phyloP scores from a whole-genome alignment of 2,329 filamentous ascomycete species.

The Pseudonectria buxi region DNA sequence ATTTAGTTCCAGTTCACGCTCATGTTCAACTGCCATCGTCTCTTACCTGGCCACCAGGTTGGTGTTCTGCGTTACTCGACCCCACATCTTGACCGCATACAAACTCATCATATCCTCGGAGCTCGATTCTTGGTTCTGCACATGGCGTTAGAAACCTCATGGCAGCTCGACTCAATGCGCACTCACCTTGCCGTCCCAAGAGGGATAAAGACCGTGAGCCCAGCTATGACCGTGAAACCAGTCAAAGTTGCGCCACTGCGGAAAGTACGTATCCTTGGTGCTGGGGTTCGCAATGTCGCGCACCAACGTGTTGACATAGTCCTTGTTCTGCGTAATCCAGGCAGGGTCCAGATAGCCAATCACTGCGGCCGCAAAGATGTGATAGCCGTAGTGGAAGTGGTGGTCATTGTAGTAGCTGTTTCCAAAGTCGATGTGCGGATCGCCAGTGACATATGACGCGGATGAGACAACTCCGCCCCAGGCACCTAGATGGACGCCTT shows the following conservation, averaged over 20 bases:
- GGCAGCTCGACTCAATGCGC: neutral
- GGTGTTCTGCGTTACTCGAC: conserved; percentile 63
- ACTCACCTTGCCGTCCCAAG: conserved; percentile 61
- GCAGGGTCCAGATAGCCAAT: conserved; percentile 70
- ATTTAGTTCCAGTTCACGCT: conserved; percentile 1
- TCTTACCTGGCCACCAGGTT: conserved; percentile 68
- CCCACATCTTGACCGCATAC: conserved; percentile 94
- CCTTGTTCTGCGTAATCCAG: conserved; percentile 68
- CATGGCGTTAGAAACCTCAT: neutral
- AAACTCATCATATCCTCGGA: conserved; percentile 85
- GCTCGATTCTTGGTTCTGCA: conserved; percentile 69
- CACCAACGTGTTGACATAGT: conserved; percentile 76
- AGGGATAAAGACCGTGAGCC: conserved; percentile 72
- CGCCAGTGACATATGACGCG: conserved; percentile 62
- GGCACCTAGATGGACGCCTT: conserved; percentile 36
- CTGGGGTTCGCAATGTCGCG: conserved; percentile 78
- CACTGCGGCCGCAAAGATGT: conserved; percentile 77
- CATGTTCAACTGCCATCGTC: neutral
- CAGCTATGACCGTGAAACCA: conserved; percentile 95
- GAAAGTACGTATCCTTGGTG: conserved; percentile 65
- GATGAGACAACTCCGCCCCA: conserved; percentile 81
- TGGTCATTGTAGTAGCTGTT: conserved; percentile 80
- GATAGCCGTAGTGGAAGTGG: conserved; percentile 79
- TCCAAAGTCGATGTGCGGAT: conserved; percentile 74
- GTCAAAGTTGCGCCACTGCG: conserved; percentile 78